Conservation (phyloP, 768 basidiomycete species). For the Cystobasidium tubakii region DNA sequence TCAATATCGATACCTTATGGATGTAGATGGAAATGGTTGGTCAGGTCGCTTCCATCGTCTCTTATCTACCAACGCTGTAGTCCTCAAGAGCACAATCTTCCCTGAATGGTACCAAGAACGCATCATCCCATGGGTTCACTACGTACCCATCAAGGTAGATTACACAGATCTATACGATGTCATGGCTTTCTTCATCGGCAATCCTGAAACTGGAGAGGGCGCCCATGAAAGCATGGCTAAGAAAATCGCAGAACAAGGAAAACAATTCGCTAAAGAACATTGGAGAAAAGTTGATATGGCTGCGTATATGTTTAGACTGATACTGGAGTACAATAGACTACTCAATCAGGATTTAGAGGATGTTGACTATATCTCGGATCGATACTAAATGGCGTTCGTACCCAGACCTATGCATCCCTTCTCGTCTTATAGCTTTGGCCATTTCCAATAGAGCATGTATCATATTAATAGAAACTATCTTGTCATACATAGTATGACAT, state of each 20-base stretch:
- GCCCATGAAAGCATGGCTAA: conserved; percentile 60
- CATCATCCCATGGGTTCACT: conserved; percentile 70
- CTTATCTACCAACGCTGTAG: conserved; percentile 74
- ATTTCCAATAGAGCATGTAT: too few relatives aligned
- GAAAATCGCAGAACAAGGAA: conserved; percentile 58
- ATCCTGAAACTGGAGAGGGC: conserved; percentile 54
- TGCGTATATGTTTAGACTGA: conserved; percentile 52
- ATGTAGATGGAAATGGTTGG: conserved; percentile 93
- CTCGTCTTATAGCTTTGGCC: too few relatives aligned
- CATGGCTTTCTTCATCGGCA: conserved; percentile 67
- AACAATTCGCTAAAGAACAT: conserved; percentile 41
- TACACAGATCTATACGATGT: conserved; percentile 57
- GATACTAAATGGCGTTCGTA: background rate
- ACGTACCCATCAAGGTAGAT: conserved; percentile 43
- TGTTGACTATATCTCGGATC: conserved; percentile 16
- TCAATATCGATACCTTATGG: conserved; percentile 85
- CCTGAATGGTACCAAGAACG: conserved; percentile 59
- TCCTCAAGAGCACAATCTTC: conserved; percentile 84
- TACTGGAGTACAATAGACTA: conserved; percentile 43
- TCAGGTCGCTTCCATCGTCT: conserved; percentile 61
- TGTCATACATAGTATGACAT: too few relatives aligned
- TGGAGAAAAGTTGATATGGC: conserved; percentile 46
- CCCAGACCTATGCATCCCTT: too few relatives aligned
- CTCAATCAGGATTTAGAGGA: conserved; percentile 42
- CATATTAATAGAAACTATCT: too few relatives aligned